Percentiles rank a stretch among this genome's conserved stretches.
Evolutionary conservation across 73 alveolate species (phyloP).

Genomic region (Stentor roeselii): DNA sequence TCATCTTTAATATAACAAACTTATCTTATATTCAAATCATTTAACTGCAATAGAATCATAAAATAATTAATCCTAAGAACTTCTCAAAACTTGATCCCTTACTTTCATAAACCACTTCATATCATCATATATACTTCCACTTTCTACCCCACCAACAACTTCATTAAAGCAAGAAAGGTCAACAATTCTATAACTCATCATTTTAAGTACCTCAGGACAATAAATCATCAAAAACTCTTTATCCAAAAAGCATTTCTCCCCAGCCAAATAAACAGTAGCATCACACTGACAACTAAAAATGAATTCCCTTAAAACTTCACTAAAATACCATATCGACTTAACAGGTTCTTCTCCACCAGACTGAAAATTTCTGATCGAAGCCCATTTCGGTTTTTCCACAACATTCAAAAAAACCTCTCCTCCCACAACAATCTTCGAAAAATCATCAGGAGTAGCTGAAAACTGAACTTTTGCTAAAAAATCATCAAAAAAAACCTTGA

Average conservation of each 20-base stretch:
- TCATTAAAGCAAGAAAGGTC: not conserved
- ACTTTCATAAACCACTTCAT: not conserved
- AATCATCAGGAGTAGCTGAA: not conserved
- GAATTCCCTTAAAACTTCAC: not conserved
- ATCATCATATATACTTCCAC: not conserved
- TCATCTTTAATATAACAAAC: no score
- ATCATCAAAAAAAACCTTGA: not conserved
- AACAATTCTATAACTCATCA: slow-evolving; percentile 8
- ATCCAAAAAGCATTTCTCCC: not conserved
- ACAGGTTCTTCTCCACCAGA: not conserved
- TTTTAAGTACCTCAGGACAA: not conserved
- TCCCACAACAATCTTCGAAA: not conserved
- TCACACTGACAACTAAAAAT: not conserved
- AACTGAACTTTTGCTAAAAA: not conserved
- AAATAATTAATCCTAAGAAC: not conserved
- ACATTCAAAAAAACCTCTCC: not conserved
- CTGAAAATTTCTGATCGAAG: not conserved
- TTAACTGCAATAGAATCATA: no score
- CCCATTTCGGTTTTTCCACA: not conserved
- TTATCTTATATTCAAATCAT: no score
- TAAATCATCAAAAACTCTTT: not conserved
- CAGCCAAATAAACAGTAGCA: not conserved
- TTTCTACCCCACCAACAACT: not conserved
- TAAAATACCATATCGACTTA: not conserved
- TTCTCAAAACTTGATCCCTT: not conserved